Conservation (phyloP, 169 alveolate genomes). For the Plasmodium inui region DNA sequence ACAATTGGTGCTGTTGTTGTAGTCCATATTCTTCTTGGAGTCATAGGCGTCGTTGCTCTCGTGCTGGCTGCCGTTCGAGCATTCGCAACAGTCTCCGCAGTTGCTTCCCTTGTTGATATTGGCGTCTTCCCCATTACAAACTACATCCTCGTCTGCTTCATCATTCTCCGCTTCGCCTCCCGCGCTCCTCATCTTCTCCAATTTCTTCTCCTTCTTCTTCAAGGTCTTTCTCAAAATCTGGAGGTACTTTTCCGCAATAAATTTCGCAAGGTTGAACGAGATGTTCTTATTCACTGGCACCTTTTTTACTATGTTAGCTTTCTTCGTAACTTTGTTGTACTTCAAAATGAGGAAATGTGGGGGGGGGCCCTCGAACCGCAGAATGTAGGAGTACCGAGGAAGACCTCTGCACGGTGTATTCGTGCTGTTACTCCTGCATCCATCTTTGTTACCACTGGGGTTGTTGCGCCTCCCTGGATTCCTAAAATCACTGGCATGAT, state of each 20-base stretch:
- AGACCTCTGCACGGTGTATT: not conserved
- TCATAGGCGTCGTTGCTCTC: not conserved
- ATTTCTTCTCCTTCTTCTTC: constrained; percentile 27
- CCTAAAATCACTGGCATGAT: not conserved
- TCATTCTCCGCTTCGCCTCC: not conserved
- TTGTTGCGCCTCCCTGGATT: not conserved
- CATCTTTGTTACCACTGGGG: not conserved
- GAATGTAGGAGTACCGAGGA: constrained; percentile 15
- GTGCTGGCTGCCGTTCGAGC: not conserved
- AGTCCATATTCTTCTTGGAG: not conserved
- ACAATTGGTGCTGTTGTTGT: not conserved
- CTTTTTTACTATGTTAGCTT: constrained; percentile 27
- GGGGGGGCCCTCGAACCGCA: constrained; percentile 73
- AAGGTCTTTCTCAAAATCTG: constrained; percentile 42
- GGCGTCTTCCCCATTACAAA: not conserved
- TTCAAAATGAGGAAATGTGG: constrained; percentile 65
- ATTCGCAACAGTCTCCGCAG: not conserved
- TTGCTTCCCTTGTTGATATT: not conserved
- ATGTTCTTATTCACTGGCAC: constrained; percentile 61
- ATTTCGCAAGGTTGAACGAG: constrained; percentile 56
- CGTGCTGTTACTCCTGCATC: not conserved
- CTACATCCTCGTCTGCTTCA: not conserved
- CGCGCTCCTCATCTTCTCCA: constrained; percentile 6
- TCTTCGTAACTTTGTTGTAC: constrained; percentile 15
- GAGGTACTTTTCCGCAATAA: constrained; percentile 65